Evolutionary conservation across 306 rosid genomes (phyloP).

Genomic region (Coriaria nepalensis): DNA sequence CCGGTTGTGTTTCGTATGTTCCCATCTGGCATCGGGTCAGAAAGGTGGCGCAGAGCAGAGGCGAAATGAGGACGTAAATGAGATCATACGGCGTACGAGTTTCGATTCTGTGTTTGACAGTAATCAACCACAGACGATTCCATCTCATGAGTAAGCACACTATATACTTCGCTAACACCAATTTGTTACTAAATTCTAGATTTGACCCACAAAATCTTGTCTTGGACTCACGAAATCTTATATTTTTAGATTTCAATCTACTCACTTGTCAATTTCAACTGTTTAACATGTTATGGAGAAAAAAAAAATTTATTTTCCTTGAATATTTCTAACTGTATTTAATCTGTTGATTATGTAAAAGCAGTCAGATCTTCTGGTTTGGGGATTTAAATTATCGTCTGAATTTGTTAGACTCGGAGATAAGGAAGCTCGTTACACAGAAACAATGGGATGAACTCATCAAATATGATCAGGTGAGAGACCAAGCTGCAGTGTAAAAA

Average conservation of each 20-base stretch:
- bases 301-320: too few species aligned
- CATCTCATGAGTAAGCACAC: constrained; percentile 77
- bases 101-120: constrained; percentile 59
- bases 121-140: constrained; percentile 74
- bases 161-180: too few species aligned
- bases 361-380: constrained; percentile 92
- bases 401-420: constrained; percentile 47
- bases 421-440: constrained; percentile 45
- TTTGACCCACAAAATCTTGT: background rate
- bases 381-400: constrained; percentile 94
- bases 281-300: too few species aligned
- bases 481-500: background rate
- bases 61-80: constrained; percentile 76
- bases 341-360: constrained; percentile 14
- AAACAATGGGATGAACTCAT: constrained; percentile 68
- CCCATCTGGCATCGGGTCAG: constrained; percentile 92
- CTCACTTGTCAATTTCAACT: too few species aligned
- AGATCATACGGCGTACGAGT: constrained; percentile 67
- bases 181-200: too few species aligned
- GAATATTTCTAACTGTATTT: constrained; percentile 4
- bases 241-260: too few species aligned
- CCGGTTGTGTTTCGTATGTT: constrained; percentile 85
- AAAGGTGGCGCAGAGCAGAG: constrained; percentile 70
- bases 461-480: constrained; percentile 73
- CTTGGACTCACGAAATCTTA: background rate